phyloP scores from a whole-genome alignment of 2,329 filamentous ascomycete genomes.

The Nigrograna mackinnonii region DNA sequence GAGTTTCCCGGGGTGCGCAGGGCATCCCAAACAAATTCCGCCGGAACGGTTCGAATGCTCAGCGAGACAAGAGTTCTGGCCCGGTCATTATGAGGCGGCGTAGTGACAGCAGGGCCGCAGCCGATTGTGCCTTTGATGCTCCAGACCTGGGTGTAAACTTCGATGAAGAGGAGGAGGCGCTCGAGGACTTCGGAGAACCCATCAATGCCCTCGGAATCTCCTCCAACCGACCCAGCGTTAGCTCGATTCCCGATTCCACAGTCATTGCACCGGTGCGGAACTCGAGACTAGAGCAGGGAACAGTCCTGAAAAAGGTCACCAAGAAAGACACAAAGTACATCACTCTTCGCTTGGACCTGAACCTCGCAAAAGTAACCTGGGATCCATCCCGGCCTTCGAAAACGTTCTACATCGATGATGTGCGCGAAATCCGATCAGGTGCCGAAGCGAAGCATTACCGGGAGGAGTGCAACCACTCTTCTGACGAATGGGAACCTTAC shows the following conservation, averaged over 20 bases:
- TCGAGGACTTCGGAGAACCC: constrained; percentile 48
- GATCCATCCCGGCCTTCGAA: constrained; percentile 78
- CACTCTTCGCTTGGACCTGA: constrained; percentile 77
- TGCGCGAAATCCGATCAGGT: constrained; percentile 85
- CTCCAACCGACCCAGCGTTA: constrained; percentile 28
- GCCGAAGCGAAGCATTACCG: constrained; percentile 87
- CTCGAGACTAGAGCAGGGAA: constrained; percentile 76
- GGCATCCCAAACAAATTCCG: constrained; percentile 71
- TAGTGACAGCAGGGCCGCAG: constrained; percentile 84
- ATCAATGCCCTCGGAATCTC: constrained; percentile 48
- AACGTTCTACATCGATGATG: constrained; percentile 91
- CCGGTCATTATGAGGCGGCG: constrained; percentile 85
- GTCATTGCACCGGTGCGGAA: constrained; percentile 74
- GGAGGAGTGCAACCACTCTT: constrained; percentile 72
- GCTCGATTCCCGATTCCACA: constrained; percentile 45
- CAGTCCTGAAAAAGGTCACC: constrained; percentile 78
- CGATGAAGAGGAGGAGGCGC: constrained; percentile 57
- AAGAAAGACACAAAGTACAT: constrained; percentile 78
- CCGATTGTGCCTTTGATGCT: constrained; percentile 49
- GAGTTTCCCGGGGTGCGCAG: constrained; percentile 79
- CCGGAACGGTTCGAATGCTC: constrained; percentile 73
- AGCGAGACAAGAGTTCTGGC: constrained; percentile 85
- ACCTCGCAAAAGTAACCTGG: constrained; percentile 87
- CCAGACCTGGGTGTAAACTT: constrained; percentile 60
- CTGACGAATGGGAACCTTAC: constrained; percentile 67